Evolutionary conservation across 1,284 basidiomycete species (phyloP), one percentile per base, ranked within the genome.

Genomic region (Rhodotorula sp.): DNA sequence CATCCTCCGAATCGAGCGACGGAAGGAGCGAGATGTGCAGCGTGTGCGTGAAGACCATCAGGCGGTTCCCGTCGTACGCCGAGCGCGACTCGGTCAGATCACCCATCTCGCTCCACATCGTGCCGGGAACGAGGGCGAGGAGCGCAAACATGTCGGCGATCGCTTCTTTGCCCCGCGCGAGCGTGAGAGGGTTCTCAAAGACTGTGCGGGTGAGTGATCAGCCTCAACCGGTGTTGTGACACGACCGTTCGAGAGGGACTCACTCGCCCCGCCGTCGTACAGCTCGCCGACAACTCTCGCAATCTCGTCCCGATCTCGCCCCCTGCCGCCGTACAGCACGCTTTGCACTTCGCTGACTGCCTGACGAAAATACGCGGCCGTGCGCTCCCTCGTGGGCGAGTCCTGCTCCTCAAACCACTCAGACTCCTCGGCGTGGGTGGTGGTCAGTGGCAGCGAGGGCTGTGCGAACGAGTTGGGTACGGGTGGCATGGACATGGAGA

Each of bases 161-260:
- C 39, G 67, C 59, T 29, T 60, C 56, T 11, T 34, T 58, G 9
- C 74, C 74, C 20, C 62, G 64, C 5, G 72, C 74, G 30, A 69
- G 46, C 17, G 74, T 67, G n/a, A 74, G 48, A 15, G 74, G 74
- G 59, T 74, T 75, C 63, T 75, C 74, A 34, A 75, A 75, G 2
- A 56, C 72, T 69, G 71, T 30, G 49, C 22, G 30, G 2, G 2
- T 13, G 24, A 17, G 3, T 29, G 19, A 11, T 39, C 39, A 46
- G 60, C 52, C n/a, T n/a, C n/a, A n/a, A n/a, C n/a, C n/a, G n/a
- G n/a, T n/a, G n/a, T n/a, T n/a, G n/a, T n/a, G n/a, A n/a, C n/a
- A n/a, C n/a, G n/a, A n/a, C n/a, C n/a, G n/a, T n/a, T n/a, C n/a
- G n/a, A n/a, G n/a, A n/a, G 2, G 11, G 17, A 67, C 71, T 54